phyloP scores from a whole-genome alignment of 1,284 basidiomycete genomes.

The Cryptococcus sp. region DNA sequence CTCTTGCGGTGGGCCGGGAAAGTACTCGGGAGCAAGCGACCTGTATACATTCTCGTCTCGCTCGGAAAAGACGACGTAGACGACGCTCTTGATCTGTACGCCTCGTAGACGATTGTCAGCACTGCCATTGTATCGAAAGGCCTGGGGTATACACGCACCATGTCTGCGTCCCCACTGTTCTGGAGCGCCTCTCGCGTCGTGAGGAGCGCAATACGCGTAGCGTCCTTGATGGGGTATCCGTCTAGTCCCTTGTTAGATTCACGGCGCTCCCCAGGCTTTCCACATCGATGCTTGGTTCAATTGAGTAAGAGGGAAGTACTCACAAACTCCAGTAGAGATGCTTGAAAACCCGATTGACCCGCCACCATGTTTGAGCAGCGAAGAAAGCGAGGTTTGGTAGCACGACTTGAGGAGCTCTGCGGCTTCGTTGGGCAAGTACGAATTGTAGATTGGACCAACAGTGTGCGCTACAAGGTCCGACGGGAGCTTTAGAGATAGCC shows the following conservation, averaged over 20 bases:
- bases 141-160: not conserved
- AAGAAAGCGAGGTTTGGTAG: conserved; percentile 64
- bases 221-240: conserved; percentile 48
- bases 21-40: conserved; percentile 27
- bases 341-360: conserved; percentile 60
- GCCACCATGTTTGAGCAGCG: conserved; percentile 61
- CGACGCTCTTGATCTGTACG: conserved; percentile 39
- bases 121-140: not conserved
- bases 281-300: not conserved
- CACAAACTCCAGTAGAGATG: conserved; percentile 43
- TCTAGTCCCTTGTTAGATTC: conserved; percentile 22
- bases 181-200: conserved; percentile 38
- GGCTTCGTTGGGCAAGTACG: conserved; percentile 51
- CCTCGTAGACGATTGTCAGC: too few relatives aligned
- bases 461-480: conserved; percentile 79
- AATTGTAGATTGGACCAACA: conserved; percentile 77
- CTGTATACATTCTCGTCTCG: conserved; percentile 41
- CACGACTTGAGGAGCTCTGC: conserved; percentile 65
- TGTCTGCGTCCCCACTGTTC: conserved; percentile 3
- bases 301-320: conserved; percentile 19
- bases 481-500: conserved; percentile 38
- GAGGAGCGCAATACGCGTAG: conserved; percentile 41
- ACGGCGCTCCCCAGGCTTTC: conserved; percentile 2
- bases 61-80: conserved; percentile 45
- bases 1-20: conserved; percentile 19